phyloP scores from a whole-genome alignment of 1,139 yeast genomes.

The Suhomyces atakaporum region DNA sequence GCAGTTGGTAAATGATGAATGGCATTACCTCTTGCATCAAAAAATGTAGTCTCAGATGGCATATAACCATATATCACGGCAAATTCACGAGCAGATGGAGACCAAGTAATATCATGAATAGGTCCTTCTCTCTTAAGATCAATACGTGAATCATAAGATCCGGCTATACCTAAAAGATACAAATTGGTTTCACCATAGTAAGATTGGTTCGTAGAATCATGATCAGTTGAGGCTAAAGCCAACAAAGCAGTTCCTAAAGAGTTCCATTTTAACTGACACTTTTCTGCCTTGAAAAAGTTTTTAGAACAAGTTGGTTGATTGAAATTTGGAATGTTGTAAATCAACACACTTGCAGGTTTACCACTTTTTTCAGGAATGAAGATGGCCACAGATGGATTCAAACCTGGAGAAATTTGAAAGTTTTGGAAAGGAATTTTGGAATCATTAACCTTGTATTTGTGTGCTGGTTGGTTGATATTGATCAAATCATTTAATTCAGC shows the following conservation, averaged over 20 bases:
- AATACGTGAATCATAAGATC: constrained; percentile 87
- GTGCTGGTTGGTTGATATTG: constrained; percentile 53
- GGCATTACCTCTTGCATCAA: constrained; percentile 90
- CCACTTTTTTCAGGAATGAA: constrained; percentile 84
- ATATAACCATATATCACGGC: constrained; percentile 96
- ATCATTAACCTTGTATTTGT: constrained; percentile 64
- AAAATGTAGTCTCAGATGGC: constrained; percentile 96
- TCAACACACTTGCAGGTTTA: constrained; percentile 84
- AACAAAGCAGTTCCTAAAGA: constrained; percentile 89
- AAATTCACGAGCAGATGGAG: constrained; percentile 93
- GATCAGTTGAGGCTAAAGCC: constrained; percentile 94
- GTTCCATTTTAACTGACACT: constrained; percentile 92
- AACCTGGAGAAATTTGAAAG: constrained; percentile 78
- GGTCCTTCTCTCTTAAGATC: constrained; percentile 92
- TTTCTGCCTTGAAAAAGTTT: constrained; percentile 93
- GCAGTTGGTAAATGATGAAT: constrained; percentile 83
- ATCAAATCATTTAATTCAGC: constrained; percentile 43
- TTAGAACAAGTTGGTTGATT: constrained; percentile 81
- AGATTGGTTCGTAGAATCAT: constrained; percentile 89
- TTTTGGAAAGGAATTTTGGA: constrained; percentile 54
- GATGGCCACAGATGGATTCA: constrained; percentile 87
- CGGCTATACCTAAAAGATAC: constrained; percentile 88
- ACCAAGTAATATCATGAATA: constrained; percentile 96
- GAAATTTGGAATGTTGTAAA: constrained; percentile 76
- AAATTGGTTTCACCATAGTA: constrained; percentile 97